Evolutionary conservation across 2,329 filamentous ascomycete species (phyloP).

Genomic region (Coniochaeta prunicola): DNA sequence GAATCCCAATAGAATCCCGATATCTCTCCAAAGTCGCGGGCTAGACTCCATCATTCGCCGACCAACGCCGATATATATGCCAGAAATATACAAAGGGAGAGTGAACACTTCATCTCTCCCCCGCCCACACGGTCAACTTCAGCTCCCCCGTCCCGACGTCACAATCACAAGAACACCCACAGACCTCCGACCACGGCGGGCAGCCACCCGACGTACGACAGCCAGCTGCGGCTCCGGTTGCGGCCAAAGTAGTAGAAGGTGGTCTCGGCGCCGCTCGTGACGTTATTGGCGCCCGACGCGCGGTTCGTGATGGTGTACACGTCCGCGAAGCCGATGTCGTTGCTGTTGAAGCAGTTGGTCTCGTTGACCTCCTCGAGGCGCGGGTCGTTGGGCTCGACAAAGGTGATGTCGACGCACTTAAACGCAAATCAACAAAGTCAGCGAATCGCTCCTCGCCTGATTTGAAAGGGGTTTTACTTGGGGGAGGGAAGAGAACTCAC

Average conservation of each 20-base stretch:
- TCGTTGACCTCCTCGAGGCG: slow-evolving; percentile 64
- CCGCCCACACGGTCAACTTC: background rate
- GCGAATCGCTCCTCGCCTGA: too few relatives aligned
- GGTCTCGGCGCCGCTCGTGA: slow-evolving; percentile 20
- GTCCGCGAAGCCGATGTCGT: slow-evolving; percentile 66
- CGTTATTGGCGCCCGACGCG: slow-evolving; percentile 27
- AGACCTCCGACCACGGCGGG: slow-evolving; percentile 30
- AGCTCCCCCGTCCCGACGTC: too few relatives aligned
- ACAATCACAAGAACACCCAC: slow-evolving; percentile 27
- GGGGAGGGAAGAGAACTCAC: slow-evolving; percentile 39
- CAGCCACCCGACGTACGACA: slow-evolving; percentile 36
- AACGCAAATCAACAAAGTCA: too few relatives aligned
- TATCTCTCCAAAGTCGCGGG: background rate
- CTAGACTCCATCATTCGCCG: background rate
- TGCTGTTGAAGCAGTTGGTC: slow-evolving; percentile 85
- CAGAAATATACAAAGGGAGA: background rate
- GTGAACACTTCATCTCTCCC: background rate
- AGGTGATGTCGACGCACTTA: slow-evolving; percentile 91
- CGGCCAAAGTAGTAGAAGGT: slow-evolving; percentile 17
- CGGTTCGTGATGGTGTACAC: slow-evolving; percentile 62
- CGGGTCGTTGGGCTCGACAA: slow-evolving; percentile 67
- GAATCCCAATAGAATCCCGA: too few relatives aligned
- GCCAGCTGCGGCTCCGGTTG: slow-evolving; percentile 16
- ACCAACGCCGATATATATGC: background rate
- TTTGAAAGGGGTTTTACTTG: too few relatives aligned